Evolutionary conservation across 2,329 filamentous ascomycete species (phyloP), one percentile per base, ranked within the genome.

Genomic region (Tolypocladium tundrense): DNA sequence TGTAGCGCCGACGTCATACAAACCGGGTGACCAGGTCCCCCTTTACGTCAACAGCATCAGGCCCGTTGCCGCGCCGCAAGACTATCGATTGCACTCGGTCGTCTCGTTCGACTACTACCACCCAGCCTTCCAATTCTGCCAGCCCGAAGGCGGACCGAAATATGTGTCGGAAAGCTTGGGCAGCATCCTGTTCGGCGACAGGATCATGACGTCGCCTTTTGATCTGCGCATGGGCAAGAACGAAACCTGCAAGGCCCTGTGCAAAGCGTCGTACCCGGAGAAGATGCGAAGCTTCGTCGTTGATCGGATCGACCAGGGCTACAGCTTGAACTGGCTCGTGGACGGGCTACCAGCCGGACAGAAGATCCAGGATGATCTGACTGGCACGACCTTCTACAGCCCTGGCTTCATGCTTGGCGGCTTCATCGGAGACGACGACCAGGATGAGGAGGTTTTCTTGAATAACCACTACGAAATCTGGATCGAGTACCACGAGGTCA

Each of bases 41-140:
- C 83, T 99, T 54, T 87, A 90, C 68, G 94, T 99, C 72, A 99
- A 99, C 77, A 87, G 87, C 70, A 87, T 99, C 67, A 94, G 90
- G 48, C 93, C 94, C 4, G 85, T 92, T 52, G 86, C 91, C 52
- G 88, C 88, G 48, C 80, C 84, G 60, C 81, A 84, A 62, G 91
- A 96, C 73, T 83, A 88, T 33, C 87, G 91, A 65, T 80, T 97
- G 45, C 90, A 91, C 70, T 95, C 92, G n/a, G 88, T 96, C 57
- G 87, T 97, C 67, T 90, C 93, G 5, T 99, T 90, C 79, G 93
- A 97, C 75, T 97, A 99, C 79, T 99, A 99, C 72, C 86, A 94
- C 66, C 83, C 86, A 7, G 82, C 82, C 4, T 96, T 99, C 74
- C 86, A 89, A 69, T 96, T 97, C 78, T 99, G 94, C 74, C 77